Evolutionary conservation across 768 basidiomycete species (phyloP), one percentile per base, ranked within the genome.

Genomic region (Cubamyces lactineus): DNA sequence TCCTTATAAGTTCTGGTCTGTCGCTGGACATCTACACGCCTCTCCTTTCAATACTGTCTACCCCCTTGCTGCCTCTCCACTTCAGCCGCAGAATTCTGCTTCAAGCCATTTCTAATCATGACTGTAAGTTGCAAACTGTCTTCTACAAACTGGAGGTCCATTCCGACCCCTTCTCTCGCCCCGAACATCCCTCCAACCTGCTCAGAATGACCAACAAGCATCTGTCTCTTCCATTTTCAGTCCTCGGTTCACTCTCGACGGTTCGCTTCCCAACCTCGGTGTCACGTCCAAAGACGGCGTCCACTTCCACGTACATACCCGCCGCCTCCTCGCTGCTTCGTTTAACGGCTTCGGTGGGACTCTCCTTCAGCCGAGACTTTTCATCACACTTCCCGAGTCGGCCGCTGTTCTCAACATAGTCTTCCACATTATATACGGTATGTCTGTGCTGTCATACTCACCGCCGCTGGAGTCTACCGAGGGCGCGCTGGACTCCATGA

Each of bases 181-280:
- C 34, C 34, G 11, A 9, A 34, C 34, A 34, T 9, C 34, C 34
- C 34, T 11, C 9, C 34, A 34, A 11, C 34, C 34, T 6, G 34
- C 34, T 5, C 34, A 34, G n/a, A n/a, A n/a, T n/a, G n/a, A n/a
- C n/a, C 5, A 34, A 34, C 9, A 34, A 11, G 9, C 34, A 12
- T 89, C 90, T 1, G 84, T 92, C 28, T 92, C 91, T 6, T 92
- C 91, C 30, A 88, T 88, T 0, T 93, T 93, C 74, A 86, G 81
- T 69, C 89, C 90, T 2, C 83, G 82, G 34, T 83, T 86, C 2
- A 61, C 83, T 59, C 79, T 82, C 63, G 77, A 82, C 45, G 66
- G 80, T 0, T 67, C 79, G 16, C 77, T 77, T 2, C 84, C 88
- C 1, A 87, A 93, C 71, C 64, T 84, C 39, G 77, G 86, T 64